Evolutionary conservation across 2,329 filamentous ascomycete genomes (phyloP), one percentile per base, ranked within the genome.

Genomic region (Drechslerella coelobrocha): DNA sequence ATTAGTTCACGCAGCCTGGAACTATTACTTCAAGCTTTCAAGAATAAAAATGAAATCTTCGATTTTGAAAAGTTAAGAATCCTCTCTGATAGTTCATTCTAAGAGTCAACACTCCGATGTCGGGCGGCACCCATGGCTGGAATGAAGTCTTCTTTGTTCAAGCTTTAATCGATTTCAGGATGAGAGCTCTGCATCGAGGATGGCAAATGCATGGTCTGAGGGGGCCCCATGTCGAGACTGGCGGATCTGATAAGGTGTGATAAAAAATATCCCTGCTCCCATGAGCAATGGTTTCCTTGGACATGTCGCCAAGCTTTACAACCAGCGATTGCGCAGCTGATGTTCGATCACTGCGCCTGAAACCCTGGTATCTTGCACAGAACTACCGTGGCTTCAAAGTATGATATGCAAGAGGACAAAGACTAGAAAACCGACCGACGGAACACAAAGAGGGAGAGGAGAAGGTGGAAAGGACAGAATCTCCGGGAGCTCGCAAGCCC

Each of bases 191-290:
- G 34, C 34, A 39, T 5, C 34, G 12, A 39, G 4, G 34, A 14
- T 39, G 34, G 12, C 12, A 39, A 2, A 34, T 34, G 29, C 29
- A 6, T 12, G n/a, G 29, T 34, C 29, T 6, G 7, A 34, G 2
- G 12, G 34, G 34, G 34, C 34, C 34, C 34, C 34, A 6, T 39
- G 34, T 39, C 34, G 12, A 39, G 17, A 7, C 34, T 2, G 12
- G 65, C 65, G 65, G 65, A 69, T 69, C 65, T 69, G 65, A 69
- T 69, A 69, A 69, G 47, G 65, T 37, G 59, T 62, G 65, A 69
- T 69, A 69, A 69, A 69, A 48, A 51, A 27, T 51, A 29, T 19
- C 53, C 55, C 50, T 26, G 12, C 27, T 47, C 17, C 9, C 27
- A 39, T 39, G 12, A 39, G 34, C 34, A 39, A 39, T 39, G 12